These are phyloP conservation scores for Gastrolobium villosum DNA, from an alignment of 306 rosid genomes.

Conservation along the genomic window DNA sequence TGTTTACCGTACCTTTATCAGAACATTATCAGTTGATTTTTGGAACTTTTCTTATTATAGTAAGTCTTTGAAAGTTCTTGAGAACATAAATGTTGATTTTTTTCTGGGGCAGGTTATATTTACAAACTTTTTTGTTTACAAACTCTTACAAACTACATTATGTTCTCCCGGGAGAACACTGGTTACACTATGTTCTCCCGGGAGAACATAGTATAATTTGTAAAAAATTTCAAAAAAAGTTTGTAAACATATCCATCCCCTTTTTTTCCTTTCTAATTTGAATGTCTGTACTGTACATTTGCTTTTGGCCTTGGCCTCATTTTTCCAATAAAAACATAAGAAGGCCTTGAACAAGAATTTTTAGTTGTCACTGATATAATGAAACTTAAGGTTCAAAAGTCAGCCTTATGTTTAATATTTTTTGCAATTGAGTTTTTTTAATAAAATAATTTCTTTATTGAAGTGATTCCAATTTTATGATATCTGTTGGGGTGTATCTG, in stretches of 20 bases:
- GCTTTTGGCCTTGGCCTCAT: too few species aligned
- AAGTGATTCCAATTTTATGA: background rate
- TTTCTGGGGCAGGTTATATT: too few species aligned
- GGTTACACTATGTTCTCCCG: too few species aligned
- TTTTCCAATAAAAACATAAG: too few species aligned
- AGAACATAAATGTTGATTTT: background rate
- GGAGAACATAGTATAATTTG: too few species aligned
- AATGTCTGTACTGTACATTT: background rate
- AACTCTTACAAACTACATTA: too few species aligned
- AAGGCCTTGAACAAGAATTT: background rate
- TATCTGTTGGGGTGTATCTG: background rate
- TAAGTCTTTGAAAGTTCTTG: background rate
- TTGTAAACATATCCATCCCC: too few species aligned
- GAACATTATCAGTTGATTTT: background rate
- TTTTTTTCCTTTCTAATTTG: background rate
- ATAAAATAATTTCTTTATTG: background rate
- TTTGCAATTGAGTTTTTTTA: background rate
- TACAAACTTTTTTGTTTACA: too few species aligned
- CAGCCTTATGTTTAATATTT: background rate
- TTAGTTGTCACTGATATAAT: background rate
- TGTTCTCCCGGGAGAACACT: too few species aligned
- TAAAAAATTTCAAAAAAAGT: too few species aligned
- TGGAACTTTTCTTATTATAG: background rate
- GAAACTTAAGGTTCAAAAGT: background rate
- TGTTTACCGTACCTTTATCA: background rate